These are phyloP conservation scores for Lecanoromycetidae sp. DNA, from an alignment of 2,329 filamentous ascomycete species.

Conservation along the genomic window DNA sequence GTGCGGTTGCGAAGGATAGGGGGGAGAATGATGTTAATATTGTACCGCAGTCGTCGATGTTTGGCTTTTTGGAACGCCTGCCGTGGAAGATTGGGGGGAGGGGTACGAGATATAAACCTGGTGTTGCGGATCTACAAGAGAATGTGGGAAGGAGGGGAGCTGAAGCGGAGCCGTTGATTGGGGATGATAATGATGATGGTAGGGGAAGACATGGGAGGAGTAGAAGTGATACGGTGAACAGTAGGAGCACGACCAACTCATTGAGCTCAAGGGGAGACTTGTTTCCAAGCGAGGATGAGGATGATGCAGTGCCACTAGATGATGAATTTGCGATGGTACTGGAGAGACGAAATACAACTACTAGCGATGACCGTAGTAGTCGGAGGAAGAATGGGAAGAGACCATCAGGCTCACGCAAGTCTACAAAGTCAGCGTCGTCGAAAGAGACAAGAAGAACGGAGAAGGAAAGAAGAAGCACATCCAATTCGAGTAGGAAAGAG, in stretches of 20 bases:
- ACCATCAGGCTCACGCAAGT: slow-evolving; percentile 35
- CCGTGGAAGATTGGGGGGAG: slow-evolving; percentile 73
- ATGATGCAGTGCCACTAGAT: slow-evolving; percentile 83
- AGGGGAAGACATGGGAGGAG: slow-evolving; percentile 23
- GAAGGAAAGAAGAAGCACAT: slow-evolving; percentile 14
- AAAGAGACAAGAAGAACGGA: slow-evolving; percentile 28
- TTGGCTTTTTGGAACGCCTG: slow-evolving; percentile 72
- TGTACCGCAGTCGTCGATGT: slow-evolving; percentile 74
- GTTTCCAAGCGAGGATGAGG: slow-evolving; percentile 83
- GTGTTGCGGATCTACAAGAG: slow-evolving; percentile 79
- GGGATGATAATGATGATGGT: slow-evolving; percentile 43
- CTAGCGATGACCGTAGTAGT: slow-evolving; percentile 54
- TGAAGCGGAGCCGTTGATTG: slow-evolving; percentile 62
- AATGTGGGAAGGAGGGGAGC: slow-evolving; percentile 50
- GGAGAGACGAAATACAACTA: slow-evolving; percentile 52
- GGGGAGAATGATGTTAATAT: slow-evolving; percentile 55
- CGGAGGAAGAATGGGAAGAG: slow-evolving; percentile 46
- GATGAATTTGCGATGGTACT: slow-evolving; percentile 84
- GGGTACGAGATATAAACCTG: slow-evolving; percentile 76
- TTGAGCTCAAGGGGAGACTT: slow-evolving; percentile 79
- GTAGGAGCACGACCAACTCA: slow-evolving; percentile 72
- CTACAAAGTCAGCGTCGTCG: slow-evolving; percentile 32
- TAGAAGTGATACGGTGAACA: slow-evolving; percentile 40
- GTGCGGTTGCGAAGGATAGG: slow-evolving; percentile 52
- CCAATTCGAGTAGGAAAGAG: slow-evolving; percentile 6